Evolutionary conservation across 2,329 filamentous ascomycete species (phyloP).

Genomic region (Sporothrix mexicana): DNA sequence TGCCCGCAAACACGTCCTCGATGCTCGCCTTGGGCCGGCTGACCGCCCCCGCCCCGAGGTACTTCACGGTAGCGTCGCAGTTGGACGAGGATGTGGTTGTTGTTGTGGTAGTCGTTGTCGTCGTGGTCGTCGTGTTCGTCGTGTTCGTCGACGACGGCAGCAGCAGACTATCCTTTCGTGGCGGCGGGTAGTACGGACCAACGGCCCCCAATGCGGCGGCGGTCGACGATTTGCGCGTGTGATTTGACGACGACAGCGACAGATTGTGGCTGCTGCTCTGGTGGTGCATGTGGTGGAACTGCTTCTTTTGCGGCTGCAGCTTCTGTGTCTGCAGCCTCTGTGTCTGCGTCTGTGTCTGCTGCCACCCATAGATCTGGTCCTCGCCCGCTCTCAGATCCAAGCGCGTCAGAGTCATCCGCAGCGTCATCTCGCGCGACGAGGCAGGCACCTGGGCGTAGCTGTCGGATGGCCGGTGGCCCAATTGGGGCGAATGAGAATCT

Average conservation of each 20-base stretch:
- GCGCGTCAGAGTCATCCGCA: slow-evolving; percentile 92
- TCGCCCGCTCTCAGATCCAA: slow-evolving; percentile 82
- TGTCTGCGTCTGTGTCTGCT: slow-evolving; percentile 43
- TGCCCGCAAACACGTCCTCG: slow-evolving; percentile 58
- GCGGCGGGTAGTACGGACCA: slow-evolving; percentile 13
- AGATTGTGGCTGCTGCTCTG: slow-evolving; percentile 33
- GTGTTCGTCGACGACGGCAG: neutral
- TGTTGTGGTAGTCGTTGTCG: neutral
- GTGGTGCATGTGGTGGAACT: slow-evolving; percentile 43
- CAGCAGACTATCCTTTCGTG: neutral
- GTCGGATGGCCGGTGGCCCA: slow-evolving; percentile 44
- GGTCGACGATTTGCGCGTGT: slow-evolving; percentile 36
- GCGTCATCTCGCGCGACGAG: slow-evolving; percentile 84
- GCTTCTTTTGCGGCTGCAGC: slow-evolving; percentile 39
- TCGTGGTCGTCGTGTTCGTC: neutral
- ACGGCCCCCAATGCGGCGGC: slow-evolving; percentile 38
- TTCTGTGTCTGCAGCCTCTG: too few relatives aligned
- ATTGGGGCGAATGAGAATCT: neutral
- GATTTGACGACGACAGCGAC: slow-evolving; percentile 30
- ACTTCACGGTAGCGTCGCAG: slow-evolving; percentile 40
- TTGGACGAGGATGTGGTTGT: neutral
- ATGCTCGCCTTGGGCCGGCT: slow-evolving; percentile 57
- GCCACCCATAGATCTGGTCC: slow-evolving; percentile 74
- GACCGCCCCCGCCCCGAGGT: slow-evolving; percentile 42
- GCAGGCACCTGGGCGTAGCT: slow-evolving; percentile 58